These are phyloP conservation scores for Polymyxa betae DNA, from an alignment of 208 protist genomes.

Conservation along the genomic window DNA sequence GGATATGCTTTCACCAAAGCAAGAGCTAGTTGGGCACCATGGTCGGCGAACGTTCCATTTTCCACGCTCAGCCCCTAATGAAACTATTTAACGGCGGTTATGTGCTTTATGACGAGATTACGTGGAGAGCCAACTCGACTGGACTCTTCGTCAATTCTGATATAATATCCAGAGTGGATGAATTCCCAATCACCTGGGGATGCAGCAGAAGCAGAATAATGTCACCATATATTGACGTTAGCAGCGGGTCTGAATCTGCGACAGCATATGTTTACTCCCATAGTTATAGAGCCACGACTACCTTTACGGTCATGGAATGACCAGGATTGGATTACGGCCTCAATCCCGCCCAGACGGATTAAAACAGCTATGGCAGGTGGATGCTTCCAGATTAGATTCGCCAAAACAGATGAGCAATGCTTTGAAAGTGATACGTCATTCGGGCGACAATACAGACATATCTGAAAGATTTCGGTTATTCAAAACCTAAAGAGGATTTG, in stretches of 20 bases:
- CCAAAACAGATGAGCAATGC: background rate
- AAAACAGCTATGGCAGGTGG: background rate
- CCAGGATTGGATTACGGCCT: slow-evolving; percentile 43
- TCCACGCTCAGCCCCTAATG: background rate
- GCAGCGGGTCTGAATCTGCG: background rate
- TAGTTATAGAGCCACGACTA: too few relatives aligned
- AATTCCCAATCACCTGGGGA: background rate
- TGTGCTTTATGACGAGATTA: too few relatives aligned
- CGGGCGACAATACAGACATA: slow-evolving; percentile 51
- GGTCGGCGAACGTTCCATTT: background rate
- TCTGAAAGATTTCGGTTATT: background rate
- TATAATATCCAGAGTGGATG: background rate
- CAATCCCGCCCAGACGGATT: slow-evolving; percentile 4
- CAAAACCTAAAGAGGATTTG: background rate
- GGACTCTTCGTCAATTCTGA: background rate
- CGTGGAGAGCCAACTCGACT: background rate
- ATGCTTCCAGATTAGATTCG: background rate
- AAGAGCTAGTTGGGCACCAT: background rate
- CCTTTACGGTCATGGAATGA: background rate
- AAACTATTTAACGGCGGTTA: background rate
- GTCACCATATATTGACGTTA: background rate
- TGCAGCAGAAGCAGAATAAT: background rate
- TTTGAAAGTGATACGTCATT: background rate
- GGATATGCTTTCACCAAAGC: background rate
- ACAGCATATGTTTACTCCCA: too few relatives aligned